Evolutionary conservation across 2,329 filamentous ascomycete species (phyloP), one percentile per base, ranked within the genome.

Genomic region (Aspergillus sojae): DNA sequence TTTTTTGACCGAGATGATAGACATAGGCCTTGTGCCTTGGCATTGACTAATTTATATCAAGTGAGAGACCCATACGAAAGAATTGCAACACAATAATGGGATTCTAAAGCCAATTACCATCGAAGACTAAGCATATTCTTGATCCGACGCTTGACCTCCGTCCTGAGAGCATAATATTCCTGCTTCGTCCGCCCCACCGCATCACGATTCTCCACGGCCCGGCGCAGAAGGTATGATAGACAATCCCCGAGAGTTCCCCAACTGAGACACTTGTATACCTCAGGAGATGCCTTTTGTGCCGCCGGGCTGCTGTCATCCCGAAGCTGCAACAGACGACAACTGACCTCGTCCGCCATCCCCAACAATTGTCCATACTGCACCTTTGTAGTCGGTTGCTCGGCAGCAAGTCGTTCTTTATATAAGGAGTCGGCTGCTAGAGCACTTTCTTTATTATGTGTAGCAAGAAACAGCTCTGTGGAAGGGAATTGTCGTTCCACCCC

Each of bases 231-330:
- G 76, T 90, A 96, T 77, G 93, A 91, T 68, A 97, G 87, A 78
- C 94, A 97, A 80, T 97, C 92, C 3, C 77, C 79, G 72, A 85
- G 81, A 4, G 77, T 81, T 0, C 86, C 86, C 85, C 85, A 88
- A 7, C 83, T 82, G 52, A 84, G 81, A 66, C 82, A 84, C 75
- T 88, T 88, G 70, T 83, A 85, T 2, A 85, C 83, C 62, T 78
- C 79, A n/a, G 82, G 82, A 21, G 63, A 62, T 4, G 28, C 32
- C 10, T 14, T 34, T 23, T 9, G 28, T 21, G 50, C 16, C 19
- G n/a, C n/a, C 6, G 9, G 16, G 16, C 67, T 70, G 34, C 71
- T 70, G 28, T 67, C 43, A 30, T 75, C 74, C 64, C 76, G 77
- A 34, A 79, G 72, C 48, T 82, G 78, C 28, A 88, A 74, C 0